These are phyloP conservation scores for Effrenium voratum DNA, from an alignment of 73 alveolate genomes.

Conservation along the genomic window DNA sequence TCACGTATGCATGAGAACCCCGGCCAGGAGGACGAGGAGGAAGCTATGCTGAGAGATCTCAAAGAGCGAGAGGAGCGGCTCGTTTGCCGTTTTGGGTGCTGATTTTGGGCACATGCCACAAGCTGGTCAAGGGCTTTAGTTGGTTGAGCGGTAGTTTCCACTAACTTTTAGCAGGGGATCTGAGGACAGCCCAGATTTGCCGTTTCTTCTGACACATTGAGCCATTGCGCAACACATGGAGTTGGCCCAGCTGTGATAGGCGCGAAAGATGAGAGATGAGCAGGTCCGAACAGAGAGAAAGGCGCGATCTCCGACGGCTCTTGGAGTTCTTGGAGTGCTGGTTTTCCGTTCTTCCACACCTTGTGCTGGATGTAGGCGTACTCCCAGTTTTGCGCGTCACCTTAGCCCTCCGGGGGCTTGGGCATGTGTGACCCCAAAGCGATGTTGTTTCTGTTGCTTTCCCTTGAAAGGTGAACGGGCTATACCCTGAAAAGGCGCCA, in stretches of 20 bases:
- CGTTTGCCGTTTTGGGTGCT: neutral
- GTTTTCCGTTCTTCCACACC: no score
- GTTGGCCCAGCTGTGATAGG: neutral
- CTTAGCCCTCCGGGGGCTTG: neutral
- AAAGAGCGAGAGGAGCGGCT: slow-evolving; percentile 81
- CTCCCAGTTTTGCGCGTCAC: neutral
- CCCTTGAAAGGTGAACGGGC: no score
- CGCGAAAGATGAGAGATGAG: slow-evolving; percentile 77
- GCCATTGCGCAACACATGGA: neutral
- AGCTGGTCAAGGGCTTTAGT: neutral
- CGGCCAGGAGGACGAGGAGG: slow-evolving; percentile 78
- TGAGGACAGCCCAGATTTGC: no score
- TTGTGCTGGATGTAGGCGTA: no score
- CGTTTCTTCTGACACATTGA: neutral
- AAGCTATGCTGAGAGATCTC: slow-evolving; percentile 59
- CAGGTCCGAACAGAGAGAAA: slow-evolving; percentile 72
- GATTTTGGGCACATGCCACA: neutral
- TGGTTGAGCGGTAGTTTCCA: neutral
- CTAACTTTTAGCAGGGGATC: no score
- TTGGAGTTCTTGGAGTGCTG: no score
- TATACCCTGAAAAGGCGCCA: no score
- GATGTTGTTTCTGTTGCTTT: no score
- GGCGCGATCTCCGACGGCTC: neutral
- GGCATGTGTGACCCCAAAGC: neutral
- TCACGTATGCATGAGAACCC: neutral